phyloP scores from a whole-genome alignment of 2,329 filamentous ascomycete species.

The Fusarium tjaetaba region DNA sequence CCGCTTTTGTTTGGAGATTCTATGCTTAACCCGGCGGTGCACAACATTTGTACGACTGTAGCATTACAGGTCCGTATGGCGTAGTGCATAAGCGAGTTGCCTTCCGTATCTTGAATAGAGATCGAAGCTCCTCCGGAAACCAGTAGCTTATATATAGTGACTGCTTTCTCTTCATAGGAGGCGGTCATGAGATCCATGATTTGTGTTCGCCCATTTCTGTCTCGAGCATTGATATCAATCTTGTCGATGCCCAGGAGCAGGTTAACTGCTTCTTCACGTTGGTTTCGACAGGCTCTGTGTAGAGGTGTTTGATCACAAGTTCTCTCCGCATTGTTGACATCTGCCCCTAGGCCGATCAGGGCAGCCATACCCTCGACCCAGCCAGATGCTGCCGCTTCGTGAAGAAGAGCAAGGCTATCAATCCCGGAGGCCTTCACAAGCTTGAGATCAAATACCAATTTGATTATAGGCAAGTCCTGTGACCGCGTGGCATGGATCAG shows the following conservation, averaged over 20 bases:
- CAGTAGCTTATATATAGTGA: neutral
- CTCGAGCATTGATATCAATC: neutral
- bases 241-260: neutral
- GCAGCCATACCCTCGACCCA: neutral
- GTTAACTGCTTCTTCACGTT: neutral
- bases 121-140: neutral
- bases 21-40: neutral
- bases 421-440: neutral
- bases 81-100: neutral
- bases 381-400: neutral
- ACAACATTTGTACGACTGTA: neutral
- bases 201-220: neutral
- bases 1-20: neutral
- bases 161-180: neutral
- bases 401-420: neutral
- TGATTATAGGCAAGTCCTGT: neutral
- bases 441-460: neutral
- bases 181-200: neutral
- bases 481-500: neutral
- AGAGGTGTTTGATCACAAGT: rapidly evolving
- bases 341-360: neutral
- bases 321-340: neutral
- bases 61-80: neutral
- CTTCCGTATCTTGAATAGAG: neutral
- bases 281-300: neutral